Percentiles rank a stretch among this genome's conserved stretches.
phyloP scores from a whole-genome alignment of 441 rosid genomes.

The Syzygium malaccense region DNA sequence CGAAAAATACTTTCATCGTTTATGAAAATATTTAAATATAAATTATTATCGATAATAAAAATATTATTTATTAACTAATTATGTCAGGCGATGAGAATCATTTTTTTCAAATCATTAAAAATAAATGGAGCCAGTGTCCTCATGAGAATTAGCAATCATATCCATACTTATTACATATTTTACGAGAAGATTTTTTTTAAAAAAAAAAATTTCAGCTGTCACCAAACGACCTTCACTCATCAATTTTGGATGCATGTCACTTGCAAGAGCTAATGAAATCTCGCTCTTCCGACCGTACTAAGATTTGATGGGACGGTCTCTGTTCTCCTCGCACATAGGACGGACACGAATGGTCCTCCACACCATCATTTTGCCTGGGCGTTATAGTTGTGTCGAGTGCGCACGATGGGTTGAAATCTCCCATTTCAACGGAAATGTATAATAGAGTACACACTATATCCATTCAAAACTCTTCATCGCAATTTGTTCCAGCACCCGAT shows the following conservation, averaged over 20 bases:
- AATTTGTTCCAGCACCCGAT: not conserved
- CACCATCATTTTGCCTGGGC: not conserved
- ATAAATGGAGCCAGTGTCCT: not conserved
- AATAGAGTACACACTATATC: not conserved
- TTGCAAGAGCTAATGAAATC: not conserved
- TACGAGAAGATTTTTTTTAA: not conserved
- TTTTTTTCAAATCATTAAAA: not conserved
- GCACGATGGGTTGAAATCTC: not conserved
- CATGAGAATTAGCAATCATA: not conserved
- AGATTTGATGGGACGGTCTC: not conserved
- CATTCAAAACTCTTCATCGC: not conserved
- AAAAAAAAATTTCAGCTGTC: not conserved
- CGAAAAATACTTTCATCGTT: not conserved
- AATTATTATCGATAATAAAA: not conserved
- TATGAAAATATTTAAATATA: not conserved
- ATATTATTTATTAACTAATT: rapidly evolving
- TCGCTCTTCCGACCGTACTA: not conserved
- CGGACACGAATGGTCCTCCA: not conserved
- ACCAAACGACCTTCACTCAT: not conserved
- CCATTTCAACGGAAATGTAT: not conserved
- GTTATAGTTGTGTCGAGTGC: not conserved
- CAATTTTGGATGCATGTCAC: not conserved
- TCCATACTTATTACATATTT: not conserved
- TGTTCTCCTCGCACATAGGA: not conserved
- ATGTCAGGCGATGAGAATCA: not conserved